These are phyloP conservation scores for Rubus idaeus DNA, from an alignment of 306 rosid species.

Conservation along the genomic window DNA sequence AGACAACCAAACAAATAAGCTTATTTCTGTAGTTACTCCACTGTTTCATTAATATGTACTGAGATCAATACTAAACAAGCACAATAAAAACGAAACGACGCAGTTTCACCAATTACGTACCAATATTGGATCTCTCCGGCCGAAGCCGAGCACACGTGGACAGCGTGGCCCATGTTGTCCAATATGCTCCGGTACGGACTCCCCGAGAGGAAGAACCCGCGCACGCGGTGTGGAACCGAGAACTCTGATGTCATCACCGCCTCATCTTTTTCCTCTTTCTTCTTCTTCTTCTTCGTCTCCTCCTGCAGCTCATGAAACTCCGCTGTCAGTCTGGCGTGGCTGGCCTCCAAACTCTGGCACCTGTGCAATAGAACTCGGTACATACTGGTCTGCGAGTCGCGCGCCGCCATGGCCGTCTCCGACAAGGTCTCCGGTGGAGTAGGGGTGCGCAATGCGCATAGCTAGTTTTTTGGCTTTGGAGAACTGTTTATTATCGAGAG, in stretches of 20 bases:
- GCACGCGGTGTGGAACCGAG: slow-evolving; percentile 20
- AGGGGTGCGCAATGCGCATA: slow-evolving; percentile 34
- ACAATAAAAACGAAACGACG: background rate
- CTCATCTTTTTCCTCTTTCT: background rate
- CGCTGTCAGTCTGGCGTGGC: slow-evolving; percentile 40
- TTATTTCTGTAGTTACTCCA: background rate
- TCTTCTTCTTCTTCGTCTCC: background rate
- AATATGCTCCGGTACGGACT: slow-evolving; percentile 48
- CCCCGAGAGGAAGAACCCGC: slow-evolving; percentile 39
- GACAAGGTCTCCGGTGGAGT: slow-evolving; percentile 27
- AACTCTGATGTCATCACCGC: slow-evolving; percentile 4
- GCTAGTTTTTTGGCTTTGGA: background rate
- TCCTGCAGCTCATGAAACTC: slow-evolving; percentile 37
- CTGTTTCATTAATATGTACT: background rate
- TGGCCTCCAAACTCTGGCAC: slow-evolving; percentile 53
- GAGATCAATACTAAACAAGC: background rate
- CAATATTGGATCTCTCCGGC: slow-evolving; percentile 63
- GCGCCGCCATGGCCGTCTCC: slow-evolving; percentile 38
- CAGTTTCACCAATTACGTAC: slow-evolving; percentile 30
- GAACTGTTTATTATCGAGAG: background rate
- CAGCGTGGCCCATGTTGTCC: slow-evolving; percentile 63
- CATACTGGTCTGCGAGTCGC: background rate
- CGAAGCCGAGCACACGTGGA: slow-evolving; percentile 48
- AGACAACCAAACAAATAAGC: background rate
- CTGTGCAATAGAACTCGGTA: slow-evolving; percentile 43